Conservation (phyloP, 352 stramenopile genomes). For the Pythium scleroteichum region DNA sequence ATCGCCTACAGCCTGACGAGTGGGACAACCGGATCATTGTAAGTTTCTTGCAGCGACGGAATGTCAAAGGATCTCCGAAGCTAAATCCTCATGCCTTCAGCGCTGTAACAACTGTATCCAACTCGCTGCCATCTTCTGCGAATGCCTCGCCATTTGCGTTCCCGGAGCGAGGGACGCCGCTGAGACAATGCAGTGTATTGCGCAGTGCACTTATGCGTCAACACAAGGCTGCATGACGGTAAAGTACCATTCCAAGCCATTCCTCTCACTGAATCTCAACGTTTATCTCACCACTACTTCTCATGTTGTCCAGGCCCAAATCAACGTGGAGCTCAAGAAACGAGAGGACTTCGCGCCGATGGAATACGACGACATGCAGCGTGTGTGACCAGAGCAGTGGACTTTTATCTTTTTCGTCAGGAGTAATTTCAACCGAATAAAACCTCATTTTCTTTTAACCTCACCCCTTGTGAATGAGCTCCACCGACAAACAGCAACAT, state of each 20-base stretch:
- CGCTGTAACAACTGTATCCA: conserved; percentile 95
- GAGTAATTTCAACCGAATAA: background rate
- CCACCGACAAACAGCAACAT: too few species aligned
- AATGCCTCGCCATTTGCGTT: conserved; percentile 78
- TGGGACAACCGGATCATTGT: conserved; percentile 93
- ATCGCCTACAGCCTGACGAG: conserved; percentile 88
- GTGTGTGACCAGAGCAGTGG: conserved; percentile 27
- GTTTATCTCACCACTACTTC: background rate
- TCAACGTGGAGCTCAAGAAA: conserved; percentile 91
- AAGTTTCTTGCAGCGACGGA: background rate
- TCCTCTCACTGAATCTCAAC: background rate
- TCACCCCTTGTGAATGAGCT: too few species aligned
- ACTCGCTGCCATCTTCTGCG: conserved; percentile 67
- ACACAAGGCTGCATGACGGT: conserved; percentile 94
- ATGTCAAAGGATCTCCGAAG: background rate
- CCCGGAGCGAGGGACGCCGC: conserved; percentile 64
- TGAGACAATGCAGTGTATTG: conserved; percentile 84
- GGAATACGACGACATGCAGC: conserved; percentile 68
- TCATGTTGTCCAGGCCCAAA: conserved; percentile 56
- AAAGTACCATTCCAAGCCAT: background rate
- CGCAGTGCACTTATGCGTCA: conserved; percentile 90
- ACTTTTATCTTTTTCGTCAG: background rate
- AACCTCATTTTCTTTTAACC: background rate
- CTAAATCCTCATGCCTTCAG: conserved; percentile 26
- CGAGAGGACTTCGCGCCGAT: conserved; percentile 56